These are phyloP conservation scores for Prunus davidiana DNA, from an alignment of 306 rosid species.

Conservation along the genomic window DNA sequence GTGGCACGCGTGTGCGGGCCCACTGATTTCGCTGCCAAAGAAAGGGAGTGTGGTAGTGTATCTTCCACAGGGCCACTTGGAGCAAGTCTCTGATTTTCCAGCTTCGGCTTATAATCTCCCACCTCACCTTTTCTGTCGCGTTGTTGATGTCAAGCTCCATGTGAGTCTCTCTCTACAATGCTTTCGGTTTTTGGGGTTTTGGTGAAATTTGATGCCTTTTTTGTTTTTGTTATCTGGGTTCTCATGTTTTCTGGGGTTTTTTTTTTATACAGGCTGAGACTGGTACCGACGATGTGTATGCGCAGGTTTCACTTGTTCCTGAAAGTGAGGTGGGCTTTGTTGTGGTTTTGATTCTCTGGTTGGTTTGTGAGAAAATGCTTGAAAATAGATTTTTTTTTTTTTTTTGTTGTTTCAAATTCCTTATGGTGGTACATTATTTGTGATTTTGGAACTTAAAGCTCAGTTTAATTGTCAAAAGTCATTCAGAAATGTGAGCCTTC, in stretches of 20 bases:
- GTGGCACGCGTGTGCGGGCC: constrained; percentile 99
- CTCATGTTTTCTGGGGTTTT: constrained; percentile 18
- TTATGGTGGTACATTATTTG: not conserved
- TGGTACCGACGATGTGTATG: constrained; percentile 89
- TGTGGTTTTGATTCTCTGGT: constrained; percentile 1
- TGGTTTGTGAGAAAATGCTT: constrained; percentile 25
- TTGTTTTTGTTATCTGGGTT: constrained; percentile 14
- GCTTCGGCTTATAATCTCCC: constrained; percentile 59
- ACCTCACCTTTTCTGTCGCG: constrained; percentile 91
- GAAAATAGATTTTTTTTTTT: not conserved
- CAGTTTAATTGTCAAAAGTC: not conserved
- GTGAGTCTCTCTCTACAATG: constrained; percentile 33
- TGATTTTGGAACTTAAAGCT: constrained; percentile 3
- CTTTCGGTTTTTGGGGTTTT: constrained; percentile 12
- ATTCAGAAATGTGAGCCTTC: not conserved
- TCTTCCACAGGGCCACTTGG: constrained; percentile 91
- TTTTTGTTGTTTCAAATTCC: constrained; percentile 6
- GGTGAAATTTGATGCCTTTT: constrained; percentile 13
- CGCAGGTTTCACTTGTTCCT: constrained; percentile 81
- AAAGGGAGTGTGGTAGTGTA: constrained; percentile 84
- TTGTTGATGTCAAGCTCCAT: constrained; percentile 88
- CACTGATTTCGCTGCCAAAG: constrained; percentile 82
- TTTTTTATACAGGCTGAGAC: constrained; percentile 72
- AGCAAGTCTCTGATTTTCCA: constrained; percentile 69
- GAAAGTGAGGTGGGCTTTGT: constrained; percentile 75